Evolutionary conservation across 768 basidiomycete genomes (phyloP), one percentile per base, ranked within the genome.

Genomic region (Obba rivulosa): DNA sequence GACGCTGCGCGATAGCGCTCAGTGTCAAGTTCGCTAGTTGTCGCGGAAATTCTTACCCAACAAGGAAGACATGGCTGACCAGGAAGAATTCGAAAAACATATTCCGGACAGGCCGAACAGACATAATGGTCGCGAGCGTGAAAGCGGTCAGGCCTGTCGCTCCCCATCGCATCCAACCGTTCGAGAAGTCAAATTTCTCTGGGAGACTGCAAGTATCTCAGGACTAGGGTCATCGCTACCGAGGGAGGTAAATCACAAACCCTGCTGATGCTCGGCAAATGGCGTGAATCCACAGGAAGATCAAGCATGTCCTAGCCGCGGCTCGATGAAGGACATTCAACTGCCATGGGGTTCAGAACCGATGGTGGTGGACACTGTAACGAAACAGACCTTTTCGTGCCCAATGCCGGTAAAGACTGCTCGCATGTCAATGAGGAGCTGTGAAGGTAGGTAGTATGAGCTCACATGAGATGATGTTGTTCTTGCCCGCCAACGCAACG

Each of bases 401-500:
- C 76, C 73, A 41, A 81, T 62, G 16, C 79, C 77, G 2, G 79
- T 81, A 25, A 80, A 55, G 25, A 68, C 78, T 81, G 50, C 28
- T 13, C 28, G 28, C 13, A 31, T 31, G 28, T 31, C 28, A 31
- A 13, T 13, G 28, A 31, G 7, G n/a, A 31, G 28, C 28, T 31
- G 5, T 5, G 13, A 31, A 13, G 5, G 7, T 31, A 31, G 28
- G 13, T 5, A 5, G 25, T 31, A 31, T 31, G 28, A 31, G 7
- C 58, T 58, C 54, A 76, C 77, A 71, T 9, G 78, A 79, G 39
- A 81, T 71, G 38, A 78, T 52, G 54, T 79, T 80, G 58, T 81
- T 81, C 65, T 81, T 81, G 14, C 75, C 75, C 1, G 77, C 78
- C 8, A 81, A 62, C 4, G 74, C 76, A 10, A 79, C 73, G 39